phyloP scores from a whole-genome alignment of 352 stramenopile genomes.

The Phytophthora cryptogea region DNA sequence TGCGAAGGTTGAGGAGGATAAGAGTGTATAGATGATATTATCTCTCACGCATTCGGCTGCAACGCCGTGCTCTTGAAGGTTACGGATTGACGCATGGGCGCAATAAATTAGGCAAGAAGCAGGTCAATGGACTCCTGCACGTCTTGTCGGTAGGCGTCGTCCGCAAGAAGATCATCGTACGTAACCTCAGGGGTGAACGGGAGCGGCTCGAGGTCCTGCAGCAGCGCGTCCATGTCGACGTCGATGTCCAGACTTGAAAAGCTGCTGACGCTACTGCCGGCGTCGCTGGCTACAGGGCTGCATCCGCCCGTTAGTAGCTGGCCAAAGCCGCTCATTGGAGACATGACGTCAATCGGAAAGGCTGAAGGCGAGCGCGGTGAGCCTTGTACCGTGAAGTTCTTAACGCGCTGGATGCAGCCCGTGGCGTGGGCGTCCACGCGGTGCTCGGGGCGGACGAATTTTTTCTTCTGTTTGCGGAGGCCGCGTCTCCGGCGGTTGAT shows the following conservation, averaged over 20 bases:
- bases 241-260: slow-evolving; percentile 22
- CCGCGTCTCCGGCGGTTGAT: slow-evolving; percentile 78
- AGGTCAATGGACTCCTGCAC: slow-evolving; percentile 57
- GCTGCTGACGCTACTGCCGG: slow-evolving; percentile 28
- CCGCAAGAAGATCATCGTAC: slow-evolving; percentile 43
- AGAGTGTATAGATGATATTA: slow-evolving; percentile 38
- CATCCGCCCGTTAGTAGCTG: slow-evolving; percentile 30
- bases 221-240: slow-evolving; percentile 34
- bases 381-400: slow-evolving; percentile 42
- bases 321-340: slow-evolving; percentile 35
- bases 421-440: slow-evolving; percentile 67
- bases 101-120: slow-evolving; percentile 57
- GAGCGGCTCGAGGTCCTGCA: slow-evolving; percentile 46
- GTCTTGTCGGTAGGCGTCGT: slow-evolving; percentile 61
- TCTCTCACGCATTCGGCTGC: slow-evolving; percentile 25
- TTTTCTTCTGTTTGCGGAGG: slow-evolving; percentile 87
- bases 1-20: not conserved
- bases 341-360: slow-evolving; percentile 28
- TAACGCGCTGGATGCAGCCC: slow-evolving; percentile 67
- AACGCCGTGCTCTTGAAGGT: slow-evolving; percentile 20
- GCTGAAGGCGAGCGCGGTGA: slow-evolving; percentile 50
- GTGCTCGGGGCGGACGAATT: slow-evolving; percentile 73
- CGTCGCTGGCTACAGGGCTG: slow-evolving; percentile 38
- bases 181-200: slow-evolving; percentile 51
- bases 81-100: slow-evolving; percentile 26